Base-by-base conservation (phyloP, 2,329 filamentous ascomycete genomes). In the Monosporascus cannonballus region DNA sequence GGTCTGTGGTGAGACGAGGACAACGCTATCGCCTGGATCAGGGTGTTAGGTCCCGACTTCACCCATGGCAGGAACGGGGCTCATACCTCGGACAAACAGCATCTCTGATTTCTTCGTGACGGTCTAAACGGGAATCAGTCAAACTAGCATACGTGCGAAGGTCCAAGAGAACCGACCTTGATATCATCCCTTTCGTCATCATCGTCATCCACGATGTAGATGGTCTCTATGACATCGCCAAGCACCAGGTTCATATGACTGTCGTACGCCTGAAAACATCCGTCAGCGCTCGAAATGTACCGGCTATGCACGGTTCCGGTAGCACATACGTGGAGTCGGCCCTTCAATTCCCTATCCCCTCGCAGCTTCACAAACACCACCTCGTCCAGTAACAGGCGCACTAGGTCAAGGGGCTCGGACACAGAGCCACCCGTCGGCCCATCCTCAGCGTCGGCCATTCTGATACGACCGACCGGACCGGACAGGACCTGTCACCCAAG, bases 101-200 rank as follows among this genome's bases (percentile, higher is more conserved):
- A 99, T 99, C 70, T 97, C 94, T 44, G 91, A 95, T 71, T 96
- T 95, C 74, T 96, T 96, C 75, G 93, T 96, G 57, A 94, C 84
- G 15, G 92, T 96, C 89, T 96, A 58, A 46, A 27, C n/a, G 49
- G 39, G 50, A 27, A 5, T 51, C 36, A 48, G 46, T 5, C 18
- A 8, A 18, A 50, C 55, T 18, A 58, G 49, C 36, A 51, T 15
- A 36, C 17, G 25, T 8, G 17, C 17, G 25, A 30, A 7, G 30
- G 11, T 5, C 30, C 30, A 34, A 34, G 30, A 34, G 41, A 30
- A 34, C 22, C 36, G n/a, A 92, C 89, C 78, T 85, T 89, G 64
- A 90, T 77, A 27, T 83, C 83, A 53, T 93, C 86, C 24, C 30
- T 46, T 53, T 88, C 85, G 22, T 90, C 87, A 41, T 95, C 90